phyloP scores from a whole-genome alignment of 2,329 filamentous ascomycete species.

The Ophiocordyceps sinensis region DNA sequence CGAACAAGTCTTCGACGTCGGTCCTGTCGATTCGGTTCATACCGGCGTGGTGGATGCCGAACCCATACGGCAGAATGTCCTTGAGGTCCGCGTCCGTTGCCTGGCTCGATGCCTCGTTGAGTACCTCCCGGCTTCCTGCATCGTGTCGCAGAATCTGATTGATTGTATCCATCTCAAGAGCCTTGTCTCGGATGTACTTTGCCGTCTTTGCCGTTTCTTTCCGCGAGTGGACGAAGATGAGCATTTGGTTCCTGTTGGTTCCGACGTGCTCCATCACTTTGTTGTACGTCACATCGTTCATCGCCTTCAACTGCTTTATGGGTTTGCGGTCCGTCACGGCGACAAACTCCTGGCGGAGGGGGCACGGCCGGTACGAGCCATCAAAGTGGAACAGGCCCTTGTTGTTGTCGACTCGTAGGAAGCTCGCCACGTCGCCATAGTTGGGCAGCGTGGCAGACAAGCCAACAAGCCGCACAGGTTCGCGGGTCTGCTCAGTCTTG shows the following conservation, averaged over 20 bases:
- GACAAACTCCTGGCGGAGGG: constrained; percentile 90
- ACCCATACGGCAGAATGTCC: constrained; percentile 87
- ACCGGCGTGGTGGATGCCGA: constrained; percentile 96
- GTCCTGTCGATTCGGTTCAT: constrained; percentile 93
- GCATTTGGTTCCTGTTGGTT: constrained; percentile 87
- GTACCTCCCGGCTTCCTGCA: constrained; percentile 76
- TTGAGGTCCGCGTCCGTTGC: constrained; percentile 82
- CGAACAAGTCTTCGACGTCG: constrained; percentile 88
- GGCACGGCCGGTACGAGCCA: constrained; percentile 83
- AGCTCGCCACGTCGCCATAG: constrained; percentile 89
- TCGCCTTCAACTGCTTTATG: constrained; percentile 96
- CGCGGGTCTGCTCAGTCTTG: constrained; percentile 83
- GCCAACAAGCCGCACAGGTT: constrained; percentile 81
- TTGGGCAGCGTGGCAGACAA: constrained; percentile 93
- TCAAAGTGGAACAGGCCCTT: constrained; percentile 96
- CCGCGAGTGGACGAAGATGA: constrained; percentile 95
- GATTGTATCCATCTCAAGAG: constrained; percentile 92
- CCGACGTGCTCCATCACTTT: constrained; percentile 96
- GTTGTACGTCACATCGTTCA: constrained; percentile 98
- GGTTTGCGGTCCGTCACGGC: constrained; percentile 96
- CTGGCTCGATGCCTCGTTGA: constrained; percentile 70
- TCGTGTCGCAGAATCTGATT: constrained; percentile 89
- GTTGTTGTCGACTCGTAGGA: constrained; percentile 73
- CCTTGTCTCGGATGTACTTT: constrained; percentile 90
- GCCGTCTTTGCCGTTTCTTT: constrained; percentile 98